phyloP scores from a whole-genome alignment of 352 stramenopile genomes.

The Globisporangium middletonii region DNA sequence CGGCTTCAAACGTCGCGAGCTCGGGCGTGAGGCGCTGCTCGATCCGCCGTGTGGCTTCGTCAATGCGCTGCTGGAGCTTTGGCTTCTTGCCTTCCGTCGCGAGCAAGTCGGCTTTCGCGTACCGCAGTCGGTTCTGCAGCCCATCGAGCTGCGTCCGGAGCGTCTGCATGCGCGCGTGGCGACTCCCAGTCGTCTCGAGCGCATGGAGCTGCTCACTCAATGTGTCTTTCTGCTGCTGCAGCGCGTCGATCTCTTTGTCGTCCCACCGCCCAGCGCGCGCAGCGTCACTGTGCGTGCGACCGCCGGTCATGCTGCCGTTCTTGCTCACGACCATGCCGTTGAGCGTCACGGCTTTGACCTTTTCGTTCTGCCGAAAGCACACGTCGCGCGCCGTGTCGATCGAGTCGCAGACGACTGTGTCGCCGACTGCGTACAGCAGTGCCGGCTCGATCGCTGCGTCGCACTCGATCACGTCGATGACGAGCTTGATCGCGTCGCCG shows the following conservation, averaged over 20 bases:
- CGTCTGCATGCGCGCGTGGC: slow-evolving; percentile 58
- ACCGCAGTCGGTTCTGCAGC: slow-evolving; percentile 62
- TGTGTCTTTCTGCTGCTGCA: slow-evolving; percentile 83
- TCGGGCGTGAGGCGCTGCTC: slow-evolving; percentile 51
- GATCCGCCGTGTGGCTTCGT: slow-evolving; percentile 47
- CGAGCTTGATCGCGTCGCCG: slow-evolving; percentile 89
- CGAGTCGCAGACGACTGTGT: slow-evolving; percentile 95
- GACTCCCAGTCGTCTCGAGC: slow-evolving; percentile 63
- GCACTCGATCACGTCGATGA: slow-evolving; percentile 94
- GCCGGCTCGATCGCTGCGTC: slow-evolving; percentile 91
- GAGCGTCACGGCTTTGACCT: slow-evolving; percentile 90
- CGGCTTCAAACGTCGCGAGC: slow-evolving; percentile 50
- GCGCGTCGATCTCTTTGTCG: slow-evolving; percentile 86
- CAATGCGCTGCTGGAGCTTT: slow-evolving; percentile 54
- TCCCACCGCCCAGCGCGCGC: slow-evolving; percentile 89
- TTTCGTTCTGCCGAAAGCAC: slow-evolving; percentile 78
- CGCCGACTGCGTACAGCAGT: slow-evolving; percentile 93
- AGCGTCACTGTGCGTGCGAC: slow-evolving; percentile 81
- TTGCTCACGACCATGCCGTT: slow-evolving; percentile 96
- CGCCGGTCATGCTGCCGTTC: slow-evolving; percentile 98
- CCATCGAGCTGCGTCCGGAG: slow-evolving; percentile 65
- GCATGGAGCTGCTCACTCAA: slow-evolving; percentile 64
- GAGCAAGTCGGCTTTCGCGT: slow-evolving; percentile 68
- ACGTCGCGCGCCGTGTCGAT: slow-evolving; percentile 91
- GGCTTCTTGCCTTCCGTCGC: slow-evolving; percentile 69